A percentile compares a stretch with the other conserved stretches of the same genome.
Evolutionary conservation across 768 basidiomycete genomes (phyloP).

Genomic region (Gelatoporia subvermispora): DNA sequence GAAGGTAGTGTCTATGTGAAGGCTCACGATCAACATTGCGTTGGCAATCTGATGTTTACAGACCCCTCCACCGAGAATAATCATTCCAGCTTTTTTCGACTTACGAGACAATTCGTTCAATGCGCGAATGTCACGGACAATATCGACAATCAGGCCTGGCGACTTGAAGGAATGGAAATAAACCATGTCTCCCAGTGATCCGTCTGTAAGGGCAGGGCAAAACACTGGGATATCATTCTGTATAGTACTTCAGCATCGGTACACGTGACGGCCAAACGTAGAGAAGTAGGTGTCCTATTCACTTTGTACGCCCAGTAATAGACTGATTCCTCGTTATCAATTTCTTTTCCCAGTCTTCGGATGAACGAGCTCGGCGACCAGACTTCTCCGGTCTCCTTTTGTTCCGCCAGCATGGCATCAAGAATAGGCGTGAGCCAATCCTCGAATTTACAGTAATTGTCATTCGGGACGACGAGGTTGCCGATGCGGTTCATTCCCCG

Average conservation of each 20-base stretch:
- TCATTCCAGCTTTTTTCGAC: conserved; percentile 95
- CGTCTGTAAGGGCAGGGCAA: conserved; percentile 96
- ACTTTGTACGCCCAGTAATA: conserved; percentile 99
- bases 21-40: conserved; percentile 91
- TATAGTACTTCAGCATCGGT: conserved; percentile 21
- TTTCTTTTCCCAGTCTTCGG: conserved; percentile 90
- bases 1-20: neutral
- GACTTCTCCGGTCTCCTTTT: conserved; percentile 57
- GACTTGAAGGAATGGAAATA: conserved; percentile 96
- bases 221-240: conserved; percentile 99
- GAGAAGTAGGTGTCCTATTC: conserved; percentile 30
- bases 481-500: conserved; percentile 97
- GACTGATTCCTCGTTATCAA: conserved; percentile 93
- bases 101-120: conserved; percentile 87
- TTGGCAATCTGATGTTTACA: conserved; percentile 99
- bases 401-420: conserved; percentile 85
- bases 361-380: conserved; percentile 98
- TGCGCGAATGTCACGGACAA: conserved; percentile 88
- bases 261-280: conserved; percentile 11
- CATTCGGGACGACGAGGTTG: conserved; percentile 93
- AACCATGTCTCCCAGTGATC: conserved; percentile 97
- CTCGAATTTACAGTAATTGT: conserved; percentile 99
- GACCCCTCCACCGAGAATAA: conserved; percentile 94
- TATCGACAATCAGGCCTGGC: conserved; percentile 84
- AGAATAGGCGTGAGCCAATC: conserved; percentile 98